These are phyloP conservation scores for Colletotrichum agaves DNA, from an alignment of 2,329 filamentous ascomycete species.

Conservation along the genomic window DNA sequence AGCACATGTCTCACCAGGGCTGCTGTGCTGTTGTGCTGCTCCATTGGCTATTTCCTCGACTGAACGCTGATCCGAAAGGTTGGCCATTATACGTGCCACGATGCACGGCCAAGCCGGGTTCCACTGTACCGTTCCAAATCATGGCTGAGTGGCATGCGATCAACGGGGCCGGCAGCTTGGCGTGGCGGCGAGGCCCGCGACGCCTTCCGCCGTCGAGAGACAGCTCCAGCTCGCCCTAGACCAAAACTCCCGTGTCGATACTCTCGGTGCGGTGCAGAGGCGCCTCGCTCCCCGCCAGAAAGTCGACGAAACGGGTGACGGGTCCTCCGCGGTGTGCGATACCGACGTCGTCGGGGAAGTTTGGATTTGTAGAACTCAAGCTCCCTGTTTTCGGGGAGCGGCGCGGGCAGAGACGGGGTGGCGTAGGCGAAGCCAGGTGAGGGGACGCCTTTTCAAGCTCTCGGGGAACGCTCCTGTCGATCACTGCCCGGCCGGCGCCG, in stretches of 20 bases:
- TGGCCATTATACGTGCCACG: no score
- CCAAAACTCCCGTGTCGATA: conserved; percentile 64
- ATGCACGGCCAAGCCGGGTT: no score
- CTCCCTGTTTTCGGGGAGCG: conserved; percentile 39
- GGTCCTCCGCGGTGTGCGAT: conserved; percentile 50
- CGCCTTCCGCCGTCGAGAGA: conserved; percentile 58
- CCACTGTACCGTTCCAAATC: no score
- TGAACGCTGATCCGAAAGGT: no score
- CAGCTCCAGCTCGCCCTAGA: conserved; percentile 65
- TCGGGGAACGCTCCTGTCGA: conserved; percentile 42
- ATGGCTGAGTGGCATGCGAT: no score
- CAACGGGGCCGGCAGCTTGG: no score
- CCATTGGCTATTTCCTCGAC: no score
- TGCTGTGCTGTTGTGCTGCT: no score
- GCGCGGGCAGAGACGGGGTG: conserved; percentile 40
- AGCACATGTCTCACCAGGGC: no score
- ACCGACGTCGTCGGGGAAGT: conserved; percentile 40
- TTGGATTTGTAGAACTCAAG: conserved; percentile 40
- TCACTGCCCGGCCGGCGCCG: conserved; percentile 46
- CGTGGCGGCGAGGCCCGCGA: no score
- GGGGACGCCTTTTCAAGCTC: conserved; percentile 29
- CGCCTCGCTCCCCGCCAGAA: conserved; percentile 52
- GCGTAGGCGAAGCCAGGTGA: conserved; percentile 42
- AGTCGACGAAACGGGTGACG: conserved; percentile 58
- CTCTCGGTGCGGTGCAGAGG: conserved; percentile 63